Evolutionary conservation across 139 green algal genomes (phyloP).

Genomic region (Closterium sp.): DNA sequence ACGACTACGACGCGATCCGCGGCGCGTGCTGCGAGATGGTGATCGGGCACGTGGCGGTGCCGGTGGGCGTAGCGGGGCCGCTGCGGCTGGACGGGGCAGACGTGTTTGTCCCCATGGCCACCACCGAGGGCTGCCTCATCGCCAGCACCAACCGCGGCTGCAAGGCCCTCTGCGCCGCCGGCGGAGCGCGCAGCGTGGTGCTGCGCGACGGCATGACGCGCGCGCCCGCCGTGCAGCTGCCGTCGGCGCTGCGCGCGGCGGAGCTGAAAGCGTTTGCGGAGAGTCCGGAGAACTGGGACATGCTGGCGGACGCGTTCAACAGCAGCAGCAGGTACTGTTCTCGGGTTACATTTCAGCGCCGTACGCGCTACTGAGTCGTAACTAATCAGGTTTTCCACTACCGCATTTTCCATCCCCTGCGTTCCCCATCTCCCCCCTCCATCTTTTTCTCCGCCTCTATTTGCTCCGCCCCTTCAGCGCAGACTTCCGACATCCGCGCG

Average conservation of each 20-base stretch:
- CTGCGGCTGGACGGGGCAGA: conserved; percentile 47
- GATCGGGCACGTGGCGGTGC: conserved; percentile 45
- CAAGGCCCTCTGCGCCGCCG: conserved; percentile 41
- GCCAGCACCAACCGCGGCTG: conserved; percentile 51
- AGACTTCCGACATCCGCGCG: too few relatives aligned
- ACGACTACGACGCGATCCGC: conserved; percentile 36
- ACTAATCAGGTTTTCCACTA: too few relatives aligned
- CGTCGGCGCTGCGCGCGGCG: not conserved
- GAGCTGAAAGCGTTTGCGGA: conserved; percentile 42
- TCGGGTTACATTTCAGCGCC: too few relatives aligned
- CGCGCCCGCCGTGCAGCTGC: conserved; percentile 45
- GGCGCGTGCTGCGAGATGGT: conserved; percentile 54
- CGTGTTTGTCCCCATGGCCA: conserved; percentile 46
- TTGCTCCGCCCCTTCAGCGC: too few relatives aligned
- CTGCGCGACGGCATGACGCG: conserved; percentile 49
- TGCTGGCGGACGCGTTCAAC: conserved; percentile 41
- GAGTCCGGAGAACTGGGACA: conserved; percentile 14
- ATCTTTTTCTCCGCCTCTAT: too few relatives aligned
- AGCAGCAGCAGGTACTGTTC: conserved; percentile 39
- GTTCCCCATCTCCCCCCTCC: too few relatives aligned
- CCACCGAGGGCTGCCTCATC: conserved; percentile 50
- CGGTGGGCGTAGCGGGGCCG: conserved; percentile 45
- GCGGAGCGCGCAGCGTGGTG: conserved; percentile 26
- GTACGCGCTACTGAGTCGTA: too few relatives aligned
- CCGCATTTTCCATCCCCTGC: too few relatives aligned